phyloP scores from a whole-genome alignment of 352 stramenopile genomes.

The Thalassiosira mediterranea region DNA sequence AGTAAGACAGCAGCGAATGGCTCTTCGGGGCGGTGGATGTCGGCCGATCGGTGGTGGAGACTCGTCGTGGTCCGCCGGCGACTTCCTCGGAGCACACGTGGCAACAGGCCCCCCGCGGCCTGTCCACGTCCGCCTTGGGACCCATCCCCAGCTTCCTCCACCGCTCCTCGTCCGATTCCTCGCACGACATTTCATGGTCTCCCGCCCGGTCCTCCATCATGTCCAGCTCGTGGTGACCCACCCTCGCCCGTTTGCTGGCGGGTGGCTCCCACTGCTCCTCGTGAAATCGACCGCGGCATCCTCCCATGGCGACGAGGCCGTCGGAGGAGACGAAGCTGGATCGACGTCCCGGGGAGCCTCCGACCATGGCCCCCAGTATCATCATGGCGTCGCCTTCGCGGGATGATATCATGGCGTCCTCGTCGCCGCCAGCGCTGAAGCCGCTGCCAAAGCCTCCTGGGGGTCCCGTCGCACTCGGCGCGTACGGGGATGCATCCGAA shows the following conservation, averaged over 20 bases:
- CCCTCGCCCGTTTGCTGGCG: background rate
- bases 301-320: no score
- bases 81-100: constrained; percentile 15
- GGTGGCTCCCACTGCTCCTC: background rate
- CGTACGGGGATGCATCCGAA: no score
- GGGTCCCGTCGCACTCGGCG: no score
- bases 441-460: no score
- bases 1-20: constrained; percentile 20
- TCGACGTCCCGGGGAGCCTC: no score
- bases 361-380: no score
- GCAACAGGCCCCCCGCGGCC: background rate
- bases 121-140: background rate
- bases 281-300: no score
- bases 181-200: constrained; percentile 5
- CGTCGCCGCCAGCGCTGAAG: no score
- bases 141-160: background rate
- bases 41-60: background rate
- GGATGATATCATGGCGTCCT: no score
- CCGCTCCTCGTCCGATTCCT: background rate
- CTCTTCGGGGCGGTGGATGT: background rate
- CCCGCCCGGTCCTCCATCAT: background rate
- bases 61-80: background rate
- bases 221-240: background rate
- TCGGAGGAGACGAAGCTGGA: no score
- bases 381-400: no score